Evolutionary conservation across 192 early-diverging fungal species (phyloP).

Genomic region (Backusella luteola): DNA sequence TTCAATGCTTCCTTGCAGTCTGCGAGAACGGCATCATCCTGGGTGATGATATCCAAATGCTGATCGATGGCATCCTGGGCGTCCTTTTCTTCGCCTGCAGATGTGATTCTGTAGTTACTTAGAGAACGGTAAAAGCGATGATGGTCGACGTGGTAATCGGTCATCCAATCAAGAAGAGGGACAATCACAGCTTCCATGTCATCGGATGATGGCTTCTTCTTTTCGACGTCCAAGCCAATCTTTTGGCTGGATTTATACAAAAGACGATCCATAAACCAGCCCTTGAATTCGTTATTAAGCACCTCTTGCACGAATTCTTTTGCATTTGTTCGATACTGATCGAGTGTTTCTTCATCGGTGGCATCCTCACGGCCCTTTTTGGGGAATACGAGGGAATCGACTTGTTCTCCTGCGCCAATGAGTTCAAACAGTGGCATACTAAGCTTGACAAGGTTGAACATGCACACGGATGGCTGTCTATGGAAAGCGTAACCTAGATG

Average conservation of each 20-base stretch:
- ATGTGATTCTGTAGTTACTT: constrained; percentile 47
- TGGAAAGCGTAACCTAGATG: constrained; percentile 48
- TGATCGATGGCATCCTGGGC: constrained; percentile 15
- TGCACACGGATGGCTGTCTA: constrained; percentile 75
- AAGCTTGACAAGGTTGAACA: constrained; percentile 80
- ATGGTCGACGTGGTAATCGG: constrained; percentile 67
- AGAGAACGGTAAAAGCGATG: constrained; percentile 72
- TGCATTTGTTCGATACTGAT: constrained; percentile 33
- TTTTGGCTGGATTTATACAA: constrained; percentile 60
- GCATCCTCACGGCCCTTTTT: constrained; percentile 2
- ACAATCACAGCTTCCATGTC: constrained; percentile 50
- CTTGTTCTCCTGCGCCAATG: constrained; percentile 56
- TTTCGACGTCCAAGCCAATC: constrained; percentile 40
- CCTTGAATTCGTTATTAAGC: constrained; percentile 48
- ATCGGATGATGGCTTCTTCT: neutral
- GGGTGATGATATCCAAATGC: constrained; percentile 23
- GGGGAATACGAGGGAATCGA: constrained; percentile 39
- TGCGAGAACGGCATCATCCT: constrained; percentile 28
- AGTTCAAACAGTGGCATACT: constrained; percentile 63
- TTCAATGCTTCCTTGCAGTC: constrained; percentile 36
- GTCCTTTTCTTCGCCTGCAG: constrained; percentile 14
- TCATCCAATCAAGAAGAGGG: constrained; percentile 68
- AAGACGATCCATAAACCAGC: constrained; percentile 50
- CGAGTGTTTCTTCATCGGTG: constrained; percentile 16
- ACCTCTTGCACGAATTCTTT: constrained; percentile 51